Conservation (phyloP, 305 asterid species). For the Lippia alba region DNA sequence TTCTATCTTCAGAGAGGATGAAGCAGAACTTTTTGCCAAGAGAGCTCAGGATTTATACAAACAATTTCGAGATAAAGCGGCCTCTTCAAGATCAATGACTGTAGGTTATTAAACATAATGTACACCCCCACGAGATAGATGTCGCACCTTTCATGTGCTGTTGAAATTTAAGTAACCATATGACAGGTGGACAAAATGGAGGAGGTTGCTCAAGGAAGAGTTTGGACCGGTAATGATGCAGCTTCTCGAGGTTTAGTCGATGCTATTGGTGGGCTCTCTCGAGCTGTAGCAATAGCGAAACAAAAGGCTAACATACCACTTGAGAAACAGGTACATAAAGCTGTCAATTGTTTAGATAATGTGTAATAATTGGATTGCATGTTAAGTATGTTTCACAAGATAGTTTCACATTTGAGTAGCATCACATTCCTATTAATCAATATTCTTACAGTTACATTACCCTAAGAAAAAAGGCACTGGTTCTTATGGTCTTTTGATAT, state of each 20-base stretch:
- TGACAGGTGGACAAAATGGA: constrained; percentile 78
- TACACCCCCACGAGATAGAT: constrained; percentile 9
- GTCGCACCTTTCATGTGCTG: neutral
- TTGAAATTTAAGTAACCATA: constrained; percentile 15
- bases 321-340: neutral
- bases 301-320: constrained; percentile 75
- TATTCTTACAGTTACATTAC: too few species aligned
- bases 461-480: too few species aligned
- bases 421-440: too few species aligned
- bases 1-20: constrained; percentile 63
- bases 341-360: too few species aligned
- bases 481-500: constrained; percentile 9
- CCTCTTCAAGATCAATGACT: constrained; percentile 83
- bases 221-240: constrained; percentile 86
- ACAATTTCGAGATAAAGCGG: constrained; percentile 79
- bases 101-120: constrained; percentile 43
- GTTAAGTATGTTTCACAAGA: too few species aligned
- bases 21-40: constrained; percentile 79
- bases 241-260: constrained; percentile 76
- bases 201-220: constrained; percentile 85
- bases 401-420: too few species aligned
- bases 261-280: constrained; percentile 82
- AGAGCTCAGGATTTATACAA: constrained; percentile 67
- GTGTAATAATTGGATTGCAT: too few species aligned
- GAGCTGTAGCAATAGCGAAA: constrained; percentile 87